These are phyloP conservation scores for Diaporthe velutina DNA, from an alignment of 2,329 filamentous ascomycete genomes.

Conservation along the genomic window DNA sequence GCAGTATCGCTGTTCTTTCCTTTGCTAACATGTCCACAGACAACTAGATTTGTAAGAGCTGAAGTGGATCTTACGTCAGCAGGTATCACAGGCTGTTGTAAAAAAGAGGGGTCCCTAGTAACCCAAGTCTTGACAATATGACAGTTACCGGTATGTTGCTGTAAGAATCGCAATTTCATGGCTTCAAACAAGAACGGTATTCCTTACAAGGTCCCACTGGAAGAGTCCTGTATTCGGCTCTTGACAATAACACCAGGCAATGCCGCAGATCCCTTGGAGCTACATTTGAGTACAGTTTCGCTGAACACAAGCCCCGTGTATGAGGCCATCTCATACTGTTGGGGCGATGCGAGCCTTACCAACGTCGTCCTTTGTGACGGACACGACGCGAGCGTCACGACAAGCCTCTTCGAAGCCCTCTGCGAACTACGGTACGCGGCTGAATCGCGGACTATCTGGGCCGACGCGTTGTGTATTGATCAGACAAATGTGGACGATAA, in stretches of 20 bases:
- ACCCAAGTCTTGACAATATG: background rate
- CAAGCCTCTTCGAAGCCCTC: background rate
- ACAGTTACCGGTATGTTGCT: background rate
- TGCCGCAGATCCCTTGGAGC: background rate
- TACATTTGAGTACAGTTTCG: background rate
- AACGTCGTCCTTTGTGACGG: background rate
- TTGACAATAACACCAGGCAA: background rate
- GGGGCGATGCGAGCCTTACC: background rate
- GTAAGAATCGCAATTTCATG: background rate
- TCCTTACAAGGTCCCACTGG: background rate
- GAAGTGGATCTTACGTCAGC: background rate
- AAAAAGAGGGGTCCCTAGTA: background rate
- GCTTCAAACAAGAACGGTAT: background rate
- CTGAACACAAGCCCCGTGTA: background rate
- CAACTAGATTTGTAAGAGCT: background rate
- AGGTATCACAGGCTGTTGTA: background rate
- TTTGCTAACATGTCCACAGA: background rate
- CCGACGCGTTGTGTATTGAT: background rate
- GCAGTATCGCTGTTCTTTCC: background rate
- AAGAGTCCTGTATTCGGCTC: background rate
- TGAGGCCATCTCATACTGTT: background rate
- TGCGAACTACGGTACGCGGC: background rate
- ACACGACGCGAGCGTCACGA: background rate
- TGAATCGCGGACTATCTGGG: background rate
- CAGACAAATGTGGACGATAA: background rate